A percentile compares a stretch with the other conserved stretches of the same genome.
These are phyloP conservation scores for Cadophora malorum DNA, from an alignment of 2,329 filamentous ascomycete species.

Conservation along the genomic window DNA sequence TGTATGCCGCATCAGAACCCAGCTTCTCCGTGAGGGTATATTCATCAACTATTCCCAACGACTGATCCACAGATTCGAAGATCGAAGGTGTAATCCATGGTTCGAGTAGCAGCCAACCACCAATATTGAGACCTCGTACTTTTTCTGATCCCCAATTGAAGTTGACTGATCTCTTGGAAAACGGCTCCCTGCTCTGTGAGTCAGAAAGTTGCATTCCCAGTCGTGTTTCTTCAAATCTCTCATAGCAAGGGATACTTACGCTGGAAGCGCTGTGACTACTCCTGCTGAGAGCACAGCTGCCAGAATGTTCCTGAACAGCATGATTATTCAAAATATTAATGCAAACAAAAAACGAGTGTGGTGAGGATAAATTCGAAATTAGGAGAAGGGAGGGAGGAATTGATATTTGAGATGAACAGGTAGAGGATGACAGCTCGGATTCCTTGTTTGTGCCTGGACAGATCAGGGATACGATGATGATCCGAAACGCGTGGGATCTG, in stretches of 20 bases:
- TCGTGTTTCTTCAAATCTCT: background rate
- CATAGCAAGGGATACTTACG: constrained; percentile 13
- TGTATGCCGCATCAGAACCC: constrained; percentile 52
- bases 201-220: background rate
- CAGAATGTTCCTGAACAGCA: constrained; percentile 33
- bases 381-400: background rate
- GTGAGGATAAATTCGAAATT: constrained; percentile 17
- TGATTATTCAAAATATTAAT: constrained; percentile 22
- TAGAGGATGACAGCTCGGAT: constrained; percentile 4
- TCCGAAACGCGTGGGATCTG: constrained; percentile 17
- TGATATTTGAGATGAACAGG: constrained; percentile 16
- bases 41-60: constrained; percentile 45
- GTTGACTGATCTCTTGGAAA: constrained; percentile 43
- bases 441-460: constrained; percentile 13
- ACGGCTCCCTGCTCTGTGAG: constrained; percentile 21
- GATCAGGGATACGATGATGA: constrained; percentile 13
- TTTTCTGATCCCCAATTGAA: constrained; percentile 57
- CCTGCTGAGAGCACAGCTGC: constrained; percentile 29
- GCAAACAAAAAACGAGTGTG: constrained; percentile 20
- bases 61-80: constrained; percentile 50
- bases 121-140: constrained; percentile 51
- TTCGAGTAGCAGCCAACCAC: constrained; percentile 47
- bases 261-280: constrained; percentile 25
- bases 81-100: constrained; percentile 64
- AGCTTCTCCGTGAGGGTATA: constrained; percentile 50